Base-by-base conservation (phyloP, 192 early-diverging fungal genomes). In the Geranomyces michiganensis region DNA sequence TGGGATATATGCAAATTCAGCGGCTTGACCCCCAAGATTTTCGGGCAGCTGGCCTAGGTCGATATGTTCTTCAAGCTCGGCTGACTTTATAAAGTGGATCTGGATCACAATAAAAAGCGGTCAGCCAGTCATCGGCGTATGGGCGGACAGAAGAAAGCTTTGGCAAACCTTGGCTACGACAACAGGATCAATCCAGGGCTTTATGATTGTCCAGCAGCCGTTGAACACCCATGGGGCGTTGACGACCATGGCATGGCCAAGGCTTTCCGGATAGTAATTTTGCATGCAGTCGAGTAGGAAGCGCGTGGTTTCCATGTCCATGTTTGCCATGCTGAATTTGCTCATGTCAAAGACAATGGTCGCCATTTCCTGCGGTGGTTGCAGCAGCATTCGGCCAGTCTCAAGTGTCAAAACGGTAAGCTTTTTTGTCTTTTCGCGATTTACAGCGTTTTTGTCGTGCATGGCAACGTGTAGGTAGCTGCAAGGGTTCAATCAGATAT, bases 181-280 rank as follows among this genome's bases (percentile, higher is more conserved):
- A 17, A 95, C 92, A 29, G 95, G 93, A 71, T 97, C 95, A 13
- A 97, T 81, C 68, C 94, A 77, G 32, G 92, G 91, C 49, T 87
- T 79, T 67, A 96, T 90, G 48, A 95, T 71, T 51, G 85, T 86
- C 95, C 95, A 97, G 58, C 70, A 72, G n/a, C 69, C 88, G 65
- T 87, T 81, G 74, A 96, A 96, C 41, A 96, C 82, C 90, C 93
- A 96, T 29, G 94, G 93, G 0, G 94, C 93, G 62, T 89, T 87
- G 75, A 96, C 91, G 45, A 97, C 88, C 9, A 95, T 81, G 44
- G 89, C 87, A 8, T 84, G 75, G 41, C 93, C 95, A 6, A 97
- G 84, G 17, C 86, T 90, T 73, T 97, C 95, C 1, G 95, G 95
- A 74, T 96, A 97, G 78, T 94, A 94, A 51, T 89, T 86, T 77